phyloP scores from a whole-genome alignment of 164 flowering plant genomes.

The Nymphaea thermarum region DNA sequence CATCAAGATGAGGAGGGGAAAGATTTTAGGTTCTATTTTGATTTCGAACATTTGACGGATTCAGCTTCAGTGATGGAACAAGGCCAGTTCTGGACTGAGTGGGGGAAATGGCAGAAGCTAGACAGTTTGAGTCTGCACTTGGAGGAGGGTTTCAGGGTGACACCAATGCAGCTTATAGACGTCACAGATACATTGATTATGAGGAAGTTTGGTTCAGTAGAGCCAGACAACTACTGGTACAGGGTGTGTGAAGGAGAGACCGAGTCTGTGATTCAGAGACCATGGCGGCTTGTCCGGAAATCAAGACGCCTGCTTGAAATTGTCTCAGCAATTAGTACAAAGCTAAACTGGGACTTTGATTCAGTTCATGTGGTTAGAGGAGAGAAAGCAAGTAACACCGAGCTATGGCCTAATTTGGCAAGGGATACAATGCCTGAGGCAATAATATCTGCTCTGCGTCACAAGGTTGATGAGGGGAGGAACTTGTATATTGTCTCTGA shows the following conservation, averaged over 20 bases:
- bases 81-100: conserved; percentile 69
- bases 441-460: conserved; percentile 45
- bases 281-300: conserved; percentile 89
- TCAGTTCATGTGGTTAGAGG: conserved; percentile 79
- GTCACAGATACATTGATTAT: conserved; percentile 60
- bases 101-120: conserved; percentile 66
- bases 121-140: conserved; percentile 44
- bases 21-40: conserved; percentile 87
- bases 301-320: conserved; percentile 34
- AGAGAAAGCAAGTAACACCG: conserved; percentile 53
- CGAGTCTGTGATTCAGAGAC: conserved; percentile 66
- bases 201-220: conserved; percentile 75
- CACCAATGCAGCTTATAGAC: conserved; percentile 65
- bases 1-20: conserved; percentile 81
- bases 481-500: conserved; percentile 65
- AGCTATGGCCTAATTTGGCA: conserved; percentile 23
- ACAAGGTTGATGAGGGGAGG: conserved; percentile 76
- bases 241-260: conserved; percentile 93
- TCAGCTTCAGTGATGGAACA: conserved; percentile 70
- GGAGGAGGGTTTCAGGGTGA: conserved; percentile 65
- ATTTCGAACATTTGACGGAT: conserved; percentile 82
- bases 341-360: conserved; percentile 56
- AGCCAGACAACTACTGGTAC: conserved; percentile 91
- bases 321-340: conserved; percentile 17
- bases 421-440: conserved; percentile 61